These are phyloP conservation scores for Isochrysis galbana DNA, from an alignment of 78 protist species.

Conservation along the genomic window DNA sequence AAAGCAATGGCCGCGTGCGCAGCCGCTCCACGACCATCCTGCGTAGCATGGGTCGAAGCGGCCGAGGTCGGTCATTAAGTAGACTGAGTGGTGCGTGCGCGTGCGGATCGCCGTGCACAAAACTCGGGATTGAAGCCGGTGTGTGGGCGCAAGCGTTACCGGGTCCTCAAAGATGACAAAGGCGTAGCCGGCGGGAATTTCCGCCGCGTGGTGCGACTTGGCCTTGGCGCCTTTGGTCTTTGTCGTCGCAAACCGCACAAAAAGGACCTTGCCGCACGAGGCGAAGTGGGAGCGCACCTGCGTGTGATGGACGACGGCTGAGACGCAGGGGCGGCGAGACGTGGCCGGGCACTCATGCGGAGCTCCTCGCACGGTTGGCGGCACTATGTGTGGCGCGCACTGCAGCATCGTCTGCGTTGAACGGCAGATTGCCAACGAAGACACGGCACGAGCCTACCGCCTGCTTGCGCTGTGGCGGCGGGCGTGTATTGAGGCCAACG, in stretches of 20 bases:
- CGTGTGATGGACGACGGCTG: no score
- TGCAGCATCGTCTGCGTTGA: neutral
- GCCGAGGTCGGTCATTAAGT: no score
- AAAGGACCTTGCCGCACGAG: neutral
- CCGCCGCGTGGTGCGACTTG: neutral
- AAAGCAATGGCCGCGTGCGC: neutral
- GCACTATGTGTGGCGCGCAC: neutral
- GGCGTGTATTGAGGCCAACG: neutral
- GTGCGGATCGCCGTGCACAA: no score
- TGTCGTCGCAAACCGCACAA: neutral
- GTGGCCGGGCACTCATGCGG: no score
- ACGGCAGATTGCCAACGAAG: neutral
- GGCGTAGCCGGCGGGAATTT: neutral
- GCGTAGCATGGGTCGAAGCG: no score
- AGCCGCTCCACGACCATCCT: neutral
- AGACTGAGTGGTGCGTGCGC: no score
- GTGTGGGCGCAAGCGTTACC: neutral
- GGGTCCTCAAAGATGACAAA: neutral
- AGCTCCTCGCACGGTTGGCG: neutral
- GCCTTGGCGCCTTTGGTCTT: neutral
- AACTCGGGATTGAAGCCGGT: no score
- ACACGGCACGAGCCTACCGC: neutral
- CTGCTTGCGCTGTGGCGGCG: neutral
- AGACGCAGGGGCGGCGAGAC: no score
- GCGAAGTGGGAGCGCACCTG: neutral